Evolutionary conservation across 441 rosid species (phyloP).

Genomic region (Adansonia rubrostipa): DNA sequence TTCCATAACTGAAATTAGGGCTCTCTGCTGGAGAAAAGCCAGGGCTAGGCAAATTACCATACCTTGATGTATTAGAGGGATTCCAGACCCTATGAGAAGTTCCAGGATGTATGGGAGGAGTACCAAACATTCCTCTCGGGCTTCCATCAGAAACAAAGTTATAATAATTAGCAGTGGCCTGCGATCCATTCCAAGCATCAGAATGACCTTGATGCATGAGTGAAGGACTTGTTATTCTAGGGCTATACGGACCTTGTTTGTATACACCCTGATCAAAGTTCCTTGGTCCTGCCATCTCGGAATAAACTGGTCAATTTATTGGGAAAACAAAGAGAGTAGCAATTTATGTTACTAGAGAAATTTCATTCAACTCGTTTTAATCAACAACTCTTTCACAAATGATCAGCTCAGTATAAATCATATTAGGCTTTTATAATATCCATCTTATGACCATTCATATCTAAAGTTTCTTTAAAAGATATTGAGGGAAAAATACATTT

Average conservation of each 20-base stretch:
- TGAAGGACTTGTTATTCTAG: constrained; percentile 36
- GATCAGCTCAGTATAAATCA: neutral
- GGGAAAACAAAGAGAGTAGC: neutral
- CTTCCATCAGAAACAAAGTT: constrained; percentile 32
- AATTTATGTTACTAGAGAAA: neutral
- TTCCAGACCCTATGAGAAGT: constrained; percentile 34
- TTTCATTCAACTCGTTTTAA: neutral
- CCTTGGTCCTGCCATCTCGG: constrained; percentile 44
- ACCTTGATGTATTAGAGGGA: constrained; percentile 34
- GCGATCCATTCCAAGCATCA: constrained; percentile 34
- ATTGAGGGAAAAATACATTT: neutral
- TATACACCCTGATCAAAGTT: constrained; percentile 41
- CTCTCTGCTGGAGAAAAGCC: constrained; percentile 37
- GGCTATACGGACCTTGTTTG: constrained; percentile 45
- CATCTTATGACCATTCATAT: neutral
- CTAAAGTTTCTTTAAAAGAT: constrained; percentile 1
- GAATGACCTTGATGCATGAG: constrained; percentile 40
- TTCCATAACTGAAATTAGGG: constrained; percentile 35
- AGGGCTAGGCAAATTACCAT: constrained; percentile 24
- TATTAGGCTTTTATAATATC: neutral
- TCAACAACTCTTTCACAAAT: neutral
- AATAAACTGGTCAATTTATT: constrained; percentile 24
- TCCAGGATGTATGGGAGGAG: constrained; percentile 50
- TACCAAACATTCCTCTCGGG: constrained; percentile 36
- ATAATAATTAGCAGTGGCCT: constrained; percentile 34